phyloP scores from a whole-genome alignment of 2,329 filamentous ascomycete genomes.

The Podosphaera fusca region DNA sequence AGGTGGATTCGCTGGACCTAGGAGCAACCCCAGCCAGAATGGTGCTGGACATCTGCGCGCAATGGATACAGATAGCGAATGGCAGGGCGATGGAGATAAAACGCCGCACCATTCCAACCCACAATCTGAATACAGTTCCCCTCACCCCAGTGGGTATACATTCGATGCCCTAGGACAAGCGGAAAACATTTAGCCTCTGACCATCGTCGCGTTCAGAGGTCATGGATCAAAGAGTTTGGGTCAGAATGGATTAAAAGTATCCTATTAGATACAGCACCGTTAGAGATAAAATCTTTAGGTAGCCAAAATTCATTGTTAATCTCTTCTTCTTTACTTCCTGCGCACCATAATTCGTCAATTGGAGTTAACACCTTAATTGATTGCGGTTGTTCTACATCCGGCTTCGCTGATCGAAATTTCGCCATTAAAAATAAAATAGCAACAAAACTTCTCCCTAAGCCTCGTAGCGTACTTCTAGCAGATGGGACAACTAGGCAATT shows the following conservation, averaged over 20 bases:
- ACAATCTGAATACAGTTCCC: not conserved
- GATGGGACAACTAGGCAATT: too few relatives aligned
- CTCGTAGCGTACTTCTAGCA: too few relatives aligned
- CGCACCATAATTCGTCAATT: not conserved
- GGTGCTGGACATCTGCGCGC: not conserved
- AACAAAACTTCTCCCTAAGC: not conserved
- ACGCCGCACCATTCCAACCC: not conserved
- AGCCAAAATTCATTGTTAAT: not conserved
- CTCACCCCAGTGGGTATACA: not conserved
- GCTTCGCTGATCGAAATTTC: not conserved
- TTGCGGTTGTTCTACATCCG: not conserved
- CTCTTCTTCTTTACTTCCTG: not conserved
- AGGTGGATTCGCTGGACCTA: not conserved
- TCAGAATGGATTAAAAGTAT: not conserved
- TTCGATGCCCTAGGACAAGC: not conserved
- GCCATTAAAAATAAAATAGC: not conserved
- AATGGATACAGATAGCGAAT: not conserved
- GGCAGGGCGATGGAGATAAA: not conserved
- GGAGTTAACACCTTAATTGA: not conserved
- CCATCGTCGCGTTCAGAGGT: not conserved
- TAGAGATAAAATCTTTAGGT: not conserved
- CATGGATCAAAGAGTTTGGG: not conserved
- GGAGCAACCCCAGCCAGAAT: not conserved
- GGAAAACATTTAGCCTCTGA: not conserved
- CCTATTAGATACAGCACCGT: not conserved